phyloP scores from a whole-genome alignment of 192 early-diverging fungal species.

The Coemansia sp. region DNA sequence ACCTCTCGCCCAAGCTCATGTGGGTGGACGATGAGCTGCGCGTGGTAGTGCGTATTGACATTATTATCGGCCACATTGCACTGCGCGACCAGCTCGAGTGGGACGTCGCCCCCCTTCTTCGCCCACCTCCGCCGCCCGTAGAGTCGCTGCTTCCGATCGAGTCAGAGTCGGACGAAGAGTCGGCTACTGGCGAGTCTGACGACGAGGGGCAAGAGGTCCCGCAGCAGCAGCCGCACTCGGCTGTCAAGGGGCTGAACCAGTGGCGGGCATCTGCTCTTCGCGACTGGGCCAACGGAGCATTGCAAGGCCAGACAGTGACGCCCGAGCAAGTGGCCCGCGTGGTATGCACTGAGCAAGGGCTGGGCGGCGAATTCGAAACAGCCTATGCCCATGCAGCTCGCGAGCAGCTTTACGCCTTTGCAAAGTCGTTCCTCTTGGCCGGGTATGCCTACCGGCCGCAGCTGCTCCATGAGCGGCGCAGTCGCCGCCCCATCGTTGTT shows the following conservation, averaged over 20 bases:
- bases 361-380: constrained; percentile 88
- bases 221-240: background rate
- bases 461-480: constrained; percentile 38
- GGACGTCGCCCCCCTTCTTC: constrained; percentile 64
- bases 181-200: background rate
- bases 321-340: constrained; percentile 88
- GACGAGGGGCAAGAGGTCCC: constrained; percentile 1
- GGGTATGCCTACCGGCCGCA: constrained; percentile 77
- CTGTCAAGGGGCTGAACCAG: background rate
- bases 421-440: constrained; percentile 77
- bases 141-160: background rate
- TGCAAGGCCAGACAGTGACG: constrained; percentile 34
- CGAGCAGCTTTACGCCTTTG: constrained; percentile 85
- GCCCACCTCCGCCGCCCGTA: constrained; percentile 14
- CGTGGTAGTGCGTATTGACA: constrained; percentile 82
- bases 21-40: constrained; percentile 66
- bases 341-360: constrained; percentile 69
- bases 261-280: background rate
- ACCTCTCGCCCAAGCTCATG: constrained; percentile 4
- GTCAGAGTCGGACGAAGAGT: background rate
- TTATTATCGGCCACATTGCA: constrained; percentile 79
- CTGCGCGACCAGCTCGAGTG: constrained; percentile 95
- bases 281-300: constrained; percentile 38
- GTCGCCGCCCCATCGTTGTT: constrained; percentile 9
- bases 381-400: constrained; percentile 91